A percentile compares a stretch with the other conserved stretches of the same genome.
These are phyloP conservation scores for Henckelia pumila DNA, from an alignment of 257 asterid genomes.

Conservation along the genomic window DNA sequence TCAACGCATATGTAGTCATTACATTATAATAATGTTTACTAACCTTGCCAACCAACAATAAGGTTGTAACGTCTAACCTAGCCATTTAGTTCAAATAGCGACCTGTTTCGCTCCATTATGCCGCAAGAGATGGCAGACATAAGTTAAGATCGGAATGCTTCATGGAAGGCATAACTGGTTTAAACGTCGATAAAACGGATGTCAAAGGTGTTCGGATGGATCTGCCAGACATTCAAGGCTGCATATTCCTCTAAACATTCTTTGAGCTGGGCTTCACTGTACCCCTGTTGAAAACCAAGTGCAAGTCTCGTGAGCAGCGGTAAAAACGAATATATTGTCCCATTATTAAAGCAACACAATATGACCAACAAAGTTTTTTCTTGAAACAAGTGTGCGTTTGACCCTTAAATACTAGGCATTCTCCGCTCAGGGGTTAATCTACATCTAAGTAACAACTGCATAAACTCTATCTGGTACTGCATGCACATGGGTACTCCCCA, in stretches of 20 bases:
- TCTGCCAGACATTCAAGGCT: slow-evolving; percentile 97
- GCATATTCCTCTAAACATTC: slow-evolving; percentile 97
- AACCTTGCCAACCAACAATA: background rate
- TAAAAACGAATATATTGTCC: background rate
- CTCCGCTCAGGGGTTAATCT: too few species aligned
- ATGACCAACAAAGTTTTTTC: too few species aligned
- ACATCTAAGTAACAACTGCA: background rate
- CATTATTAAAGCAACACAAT: background rate
- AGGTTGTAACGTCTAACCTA: background rate
- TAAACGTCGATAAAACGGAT: slow-evolving; percentile 77
- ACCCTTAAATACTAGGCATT: too few species aligned
- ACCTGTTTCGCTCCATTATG: slow-evolving; percentile 8
- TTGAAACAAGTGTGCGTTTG: too few species aligned
- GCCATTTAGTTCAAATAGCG: background rate
- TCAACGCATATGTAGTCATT: too few species aligned
- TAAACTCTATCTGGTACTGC: background rate
- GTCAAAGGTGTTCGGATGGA: slow-evolving; percentile 91
- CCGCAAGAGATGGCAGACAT: background rate
- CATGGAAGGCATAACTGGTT: slow-evolving; percentile 12
- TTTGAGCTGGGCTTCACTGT: slow-evolving; percentile 92
- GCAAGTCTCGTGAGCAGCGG: background rate
- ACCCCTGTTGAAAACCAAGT: slow-evolving; percentile 65
- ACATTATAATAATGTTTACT: too few species aligned
- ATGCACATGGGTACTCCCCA: background rate
- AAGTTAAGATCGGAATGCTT: background rate